Base-by-base conservation (phyloP, 257 asterid species). In the Henckelia pumila region DNA sequence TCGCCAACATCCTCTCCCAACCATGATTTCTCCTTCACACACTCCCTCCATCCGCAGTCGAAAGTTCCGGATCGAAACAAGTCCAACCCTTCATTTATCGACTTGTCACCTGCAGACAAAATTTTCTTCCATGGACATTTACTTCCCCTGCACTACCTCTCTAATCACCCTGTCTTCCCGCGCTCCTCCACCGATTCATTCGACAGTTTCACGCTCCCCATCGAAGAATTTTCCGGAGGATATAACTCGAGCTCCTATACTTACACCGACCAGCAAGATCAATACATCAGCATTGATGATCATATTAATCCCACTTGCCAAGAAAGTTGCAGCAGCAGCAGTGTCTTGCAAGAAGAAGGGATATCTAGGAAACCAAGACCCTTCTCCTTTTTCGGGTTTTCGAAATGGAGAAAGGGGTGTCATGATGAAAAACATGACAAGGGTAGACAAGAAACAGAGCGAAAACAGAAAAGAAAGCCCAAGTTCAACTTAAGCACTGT, bases 111-210 rank as follows among this genome's bases (percentile, higher is more conserved):
- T 20, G 98, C 98, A 1, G 98, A 89, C 52, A 95, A 89, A 0
- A 93, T 93, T 63, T 93, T 93, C 85, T 93, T 86, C 75, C 94
- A 80, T 68, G 98, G 98, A 63, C 98, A 90, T 79, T 67, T 93
- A 11, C 94, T 93, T 9, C 98, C 98, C 64, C 94, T 89, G 76
- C 98, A 88, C 70, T 87, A 82, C 81, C 81, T 86, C 67, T 77
- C 95, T 63, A 88, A 82, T 67, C 92, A 74, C 16, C 94, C 86
- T 0, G 74, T 77, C 73, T 86, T 90, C 0, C 94, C 95, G 10
- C 89, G 91, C 72, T 68, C 89, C 66, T 87, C 96, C 69, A 82
- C 84, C 25, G 85, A 85, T 11, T 86, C 95, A 1, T 0, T 84
- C 22, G 96, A 85, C 59, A 88, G 83, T 50, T 82, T 82, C 11